phyloP scores from a whole-genome alignment of 768 basidiomycete species.

The Calocera viscosa region DNA sequence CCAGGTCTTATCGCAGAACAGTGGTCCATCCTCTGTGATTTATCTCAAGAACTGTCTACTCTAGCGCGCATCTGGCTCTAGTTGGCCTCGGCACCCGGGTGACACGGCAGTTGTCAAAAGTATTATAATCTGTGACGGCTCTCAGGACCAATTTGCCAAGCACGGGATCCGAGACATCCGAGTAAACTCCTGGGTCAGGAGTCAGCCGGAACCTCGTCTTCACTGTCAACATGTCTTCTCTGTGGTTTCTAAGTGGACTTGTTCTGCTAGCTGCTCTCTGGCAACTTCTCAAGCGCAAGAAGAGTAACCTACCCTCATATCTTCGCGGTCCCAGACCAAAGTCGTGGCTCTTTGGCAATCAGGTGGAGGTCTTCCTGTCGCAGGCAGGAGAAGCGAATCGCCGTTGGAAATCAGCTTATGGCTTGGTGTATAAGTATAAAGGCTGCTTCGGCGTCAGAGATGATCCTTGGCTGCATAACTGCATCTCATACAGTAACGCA shows the following conservation, averaged over 20 bases:
- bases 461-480: not conserved
- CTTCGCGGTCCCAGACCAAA: not conserved
- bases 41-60: too few relatives aligned
- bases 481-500: not conserved
- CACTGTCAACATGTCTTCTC: not conserved
- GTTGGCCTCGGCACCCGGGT: too few relatives aligned
- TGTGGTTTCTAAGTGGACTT: not conserved
- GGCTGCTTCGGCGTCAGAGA: not conserved
- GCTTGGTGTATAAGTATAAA: not conserved
- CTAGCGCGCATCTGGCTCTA: too few relatives aligned
- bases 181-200: too few relatives aligned
- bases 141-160: too few relatives aligned
- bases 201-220: too few relatives aligned
- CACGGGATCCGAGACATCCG: too few relatives aligned
- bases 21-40: too few relatives aligned
- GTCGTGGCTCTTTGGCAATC: not conserved
- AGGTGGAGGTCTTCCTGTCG: not conserved
- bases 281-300: not conserved
- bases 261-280: not conserved
- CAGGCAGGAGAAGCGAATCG: not conserved
- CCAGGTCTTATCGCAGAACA: too few relatives aligned
- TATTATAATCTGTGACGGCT: too few relatives aligned
- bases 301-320: not conserved
- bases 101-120: too few relatives aligned
- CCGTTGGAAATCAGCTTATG: not conserved